phyloP scores from a whole-genome alignment of 2,329 filamentous ascomycete genomes.

The Paecilomyces fulvus region DNA sequence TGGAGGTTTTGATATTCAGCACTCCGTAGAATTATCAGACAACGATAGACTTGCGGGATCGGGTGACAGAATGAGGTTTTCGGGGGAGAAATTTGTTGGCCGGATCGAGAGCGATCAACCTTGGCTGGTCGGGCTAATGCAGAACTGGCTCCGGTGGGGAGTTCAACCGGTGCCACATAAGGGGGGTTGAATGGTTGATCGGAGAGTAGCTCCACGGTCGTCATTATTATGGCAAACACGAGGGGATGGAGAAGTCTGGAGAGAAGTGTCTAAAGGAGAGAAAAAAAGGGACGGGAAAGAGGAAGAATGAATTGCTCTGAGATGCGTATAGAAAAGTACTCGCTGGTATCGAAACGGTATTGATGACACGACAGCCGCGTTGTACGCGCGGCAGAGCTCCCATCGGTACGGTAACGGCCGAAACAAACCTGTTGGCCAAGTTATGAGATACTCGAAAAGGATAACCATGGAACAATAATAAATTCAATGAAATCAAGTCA shows the following conservation, averaged over 20 bases:
- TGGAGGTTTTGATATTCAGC: conserved; percentile 6
- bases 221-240: neutral
- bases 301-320: neutral
- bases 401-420: neutral
- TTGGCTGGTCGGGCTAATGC: conserved; percentile 18
- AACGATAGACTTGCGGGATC: conserved; percentile 9
- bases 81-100: conserved; percentile 11
- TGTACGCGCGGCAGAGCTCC: neutral
- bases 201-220: neutral
- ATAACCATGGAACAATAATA: too few relatives aligned
- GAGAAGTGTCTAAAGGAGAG: neutral
- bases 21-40: conserved; percentile 6
- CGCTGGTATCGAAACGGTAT: neutral
- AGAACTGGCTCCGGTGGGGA: conserved; percentile 3
- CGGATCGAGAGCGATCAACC: conserved; percentile 21
- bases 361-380: neutral
- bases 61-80: conserved; percentile 1
- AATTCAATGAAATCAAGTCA: too few relatives aligned
- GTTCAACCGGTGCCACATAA: neutral
- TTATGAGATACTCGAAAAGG: neutral
- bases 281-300: neutral
- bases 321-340: neutral
- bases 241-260: neutral
- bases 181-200: neutral
- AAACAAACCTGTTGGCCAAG: neutral